Percentiles rank a stretch among this genome's conserved stretches.
phyloP scores from a whole-genome alignment of 2,329 filamentous ascomycete genomes.

The Orbilia brochopaga region DNA sequence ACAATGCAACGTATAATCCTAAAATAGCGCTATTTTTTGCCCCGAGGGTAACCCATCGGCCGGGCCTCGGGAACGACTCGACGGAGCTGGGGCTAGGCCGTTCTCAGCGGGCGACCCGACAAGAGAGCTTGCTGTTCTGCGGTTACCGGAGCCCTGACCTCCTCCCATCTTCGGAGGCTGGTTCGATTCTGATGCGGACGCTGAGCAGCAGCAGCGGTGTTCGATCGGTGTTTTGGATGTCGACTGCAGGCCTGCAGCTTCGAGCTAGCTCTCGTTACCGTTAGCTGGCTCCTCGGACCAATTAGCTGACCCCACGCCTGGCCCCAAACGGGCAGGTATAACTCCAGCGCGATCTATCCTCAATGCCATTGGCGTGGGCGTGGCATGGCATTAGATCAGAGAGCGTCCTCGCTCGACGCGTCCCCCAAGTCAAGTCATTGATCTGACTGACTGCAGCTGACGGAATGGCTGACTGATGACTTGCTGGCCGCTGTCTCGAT shows the following conservation, averaged over 20 bases:
- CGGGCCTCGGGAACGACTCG: constrained; percentile 4
- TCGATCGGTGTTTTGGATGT: background rate
- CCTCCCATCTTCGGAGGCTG: constrained; percentile 35
- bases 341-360: background rate
- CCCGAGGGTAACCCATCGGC: background rate
- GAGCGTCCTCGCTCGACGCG: too few relatives aligned
- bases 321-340: background rate
- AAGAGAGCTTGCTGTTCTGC: constrained; percentile 15
- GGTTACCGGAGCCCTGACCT: constrained; percentile 40
- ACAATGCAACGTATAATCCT: constrained; percentile 39
- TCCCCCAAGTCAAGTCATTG: background rate
- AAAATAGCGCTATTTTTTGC: constrained; percentile 40
- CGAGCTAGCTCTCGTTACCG: background rate
- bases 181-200: constrained; percentile 13
- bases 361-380: background rate
- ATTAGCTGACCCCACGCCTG: constrained; percentile 1
- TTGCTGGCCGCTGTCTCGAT: too few relatives aligned
- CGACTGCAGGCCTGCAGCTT: too few relatives aligned
- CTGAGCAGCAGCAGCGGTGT: background rate
- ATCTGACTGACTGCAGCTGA: too few relatives aligned
- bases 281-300: background rate
- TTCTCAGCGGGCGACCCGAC: background rate
- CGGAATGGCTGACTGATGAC: too few relatives aligned
- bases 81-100: constrained; percentile 13
- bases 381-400: background rate